Evolutionary conservation across 2,329 filamentous ascomycete species (phyloP), one percentile per base, ranked within the genome.

Genomic region (Claviceps sorghi): DNA sequence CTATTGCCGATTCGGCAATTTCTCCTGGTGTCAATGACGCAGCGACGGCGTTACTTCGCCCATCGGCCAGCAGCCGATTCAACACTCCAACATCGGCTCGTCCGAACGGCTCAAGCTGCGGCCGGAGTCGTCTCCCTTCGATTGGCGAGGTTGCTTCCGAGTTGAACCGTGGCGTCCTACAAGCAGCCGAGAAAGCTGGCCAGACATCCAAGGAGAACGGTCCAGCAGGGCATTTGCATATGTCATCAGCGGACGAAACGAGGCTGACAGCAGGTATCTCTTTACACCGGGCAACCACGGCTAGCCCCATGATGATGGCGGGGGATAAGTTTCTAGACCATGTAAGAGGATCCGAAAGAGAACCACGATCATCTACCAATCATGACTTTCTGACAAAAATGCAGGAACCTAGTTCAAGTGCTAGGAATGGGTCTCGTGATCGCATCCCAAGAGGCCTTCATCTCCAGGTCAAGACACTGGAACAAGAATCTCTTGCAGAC

Each of bases 1-100:
- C 91, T 0, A 96, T 96, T 60, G 84, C 86, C 1, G 84, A 89
- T 58, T 86, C 85, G 41, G 85, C 84, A 2, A 58, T 66, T 2
- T 69, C 68, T 19, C 88, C 89, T 0, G 77, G 79, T 42, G 81
- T 79, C 59, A 79, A 72, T 48, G 82, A 84, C 15, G 78, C 77
- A 54, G 75, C 78, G 4, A 86, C 83, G 7, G 82, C 84, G 2
- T 83, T 87, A 60, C 68, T 84, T 29, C 74, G 80, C n/a, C 80
- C 81, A 9, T 77, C 80, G 22, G 79, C 80, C 61, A 81, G 79
- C 41, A 86, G 84, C 62, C 77, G 76, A 57, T 76, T 86, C 66
- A 83, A 83, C 60, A 85, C 83, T 4, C 83, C 84, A 0, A 78
- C 81, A 48, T 84, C 83, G 15, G 80, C 82, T 2, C 75, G 68